Conservation (phyloP, 768 basidiomycete genomes). For the Strobilomyces confusus region DNA sequence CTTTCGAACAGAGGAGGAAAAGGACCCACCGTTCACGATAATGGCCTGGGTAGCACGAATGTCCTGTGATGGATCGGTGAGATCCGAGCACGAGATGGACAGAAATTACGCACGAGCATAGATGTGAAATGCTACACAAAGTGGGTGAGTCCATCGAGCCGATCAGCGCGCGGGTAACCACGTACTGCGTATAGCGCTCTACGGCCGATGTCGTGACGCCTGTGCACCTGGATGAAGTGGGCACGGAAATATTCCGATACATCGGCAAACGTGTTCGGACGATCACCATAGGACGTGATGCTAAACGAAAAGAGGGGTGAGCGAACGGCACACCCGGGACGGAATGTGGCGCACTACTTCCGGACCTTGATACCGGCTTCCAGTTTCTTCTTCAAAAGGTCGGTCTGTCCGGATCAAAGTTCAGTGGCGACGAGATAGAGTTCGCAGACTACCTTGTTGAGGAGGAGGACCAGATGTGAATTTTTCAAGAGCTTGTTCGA, state of each 20-base stretch:
- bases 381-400: conserved; percentile 70
- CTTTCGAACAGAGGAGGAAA: neutral
- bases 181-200: conserved; percentile 64
- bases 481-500: conserved; percentile 69
- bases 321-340: neutral
- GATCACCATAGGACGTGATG: conserved; percentile 73
- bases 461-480: conserved; percentile 68
- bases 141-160: conserved; percentile 7
- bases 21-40: conserved; percentile 52
- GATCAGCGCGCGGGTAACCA: conserved; percentile 15
- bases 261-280: conserved; percentile 65
- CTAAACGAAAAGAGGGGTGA: conserved; percentile 31
- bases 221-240: conserved; percentile 77
- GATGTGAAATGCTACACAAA: conserved; percentile 58
- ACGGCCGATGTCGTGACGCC: conserved; percentile 54
- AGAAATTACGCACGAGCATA: conserved; percentile 49
- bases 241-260: conserved; percentile 79
- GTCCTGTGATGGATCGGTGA: conserved; percentile 39
- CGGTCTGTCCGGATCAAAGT: conserved; percentile 42
- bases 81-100: neutral
- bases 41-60: conserved; percentile 64
- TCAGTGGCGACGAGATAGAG: conserved; percentile 4
- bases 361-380: conserved; percentile 62
- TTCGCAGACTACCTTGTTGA: conserved; percentile 61
- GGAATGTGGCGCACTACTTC: conserved; percentile 59